Percentiles rank a stretch among this genome's conserved stretches.
Evolutionary conservation across 352 stramenopile species (phyloP).

Genomic region (Globisporangium rhizosaccharum): DNA sequence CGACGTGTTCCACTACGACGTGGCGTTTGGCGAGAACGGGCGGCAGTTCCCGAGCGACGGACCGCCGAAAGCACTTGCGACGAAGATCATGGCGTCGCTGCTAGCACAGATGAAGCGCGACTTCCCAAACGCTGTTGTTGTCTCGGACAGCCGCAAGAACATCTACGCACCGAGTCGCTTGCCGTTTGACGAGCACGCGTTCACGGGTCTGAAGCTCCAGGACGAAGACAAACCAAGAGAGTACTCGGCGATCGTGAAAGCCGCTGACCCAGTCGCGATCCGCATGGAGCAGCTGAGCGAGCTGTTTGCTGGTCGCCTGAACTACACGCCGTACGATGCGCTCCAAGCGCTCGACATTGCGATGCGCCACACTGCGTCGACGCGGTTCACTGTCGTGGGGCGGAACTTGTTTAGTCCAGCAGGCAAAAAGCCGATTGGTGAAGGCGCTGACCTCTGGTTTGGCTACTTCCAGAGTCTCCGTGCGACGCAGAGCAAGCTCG

Average conservation of each 20-base stretch:
- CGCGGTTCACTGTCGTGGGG: conserved; percentile 47
- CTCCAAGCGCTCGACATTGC: conserved; percentile 70
- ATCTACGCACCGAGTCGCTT: conserved; percentile 39
- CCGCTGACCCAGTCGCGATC: conserved; percentile 46
- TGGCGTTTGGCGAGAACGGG: conserved; percentile 37
- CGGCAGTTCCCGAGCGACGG: conserved; percentile 36
- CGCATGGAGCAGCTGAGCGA: conserved; percentile 56
- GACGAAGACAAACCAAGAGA: conserved; percentile 37
- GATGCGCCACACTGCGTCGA: conserved; percentile 50
- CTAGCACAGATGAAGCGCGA: conserved; percentile 30
- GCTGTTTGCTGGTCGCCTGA: conserved; percentile 46
- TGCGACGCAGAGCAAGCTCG: conserved; percentile 54
- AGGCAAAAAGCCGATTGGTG: conserved; percentile 43
- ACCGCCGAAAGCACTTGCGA: conserved; percentile 47
- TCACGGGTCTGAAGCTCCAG: conserved; percentile 26
- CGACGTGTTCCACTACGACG: conserved; percentile 75
- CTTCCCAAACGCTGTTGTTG: conserved; percentile 30
- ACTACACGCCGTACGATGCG: conserved; percentile 71
- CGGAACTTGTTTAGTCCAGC: conserved; percentile 43
- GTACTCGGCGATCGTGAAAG: conserved; percentile 53
- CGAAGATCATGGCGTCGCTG: conserved; percentile 52
- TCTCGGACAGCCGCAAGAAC: conserved; percentile 55
- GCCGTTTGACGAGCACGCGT: conserved; percentile 40
- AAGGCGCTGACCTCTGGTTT: conserved; percentile 63
- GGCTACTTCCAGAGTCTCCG: conserved; percentile 74